Conservation (phyloP, 1,284 basidiomycete genomes). For the Rhizoctonia solani region DNA sequence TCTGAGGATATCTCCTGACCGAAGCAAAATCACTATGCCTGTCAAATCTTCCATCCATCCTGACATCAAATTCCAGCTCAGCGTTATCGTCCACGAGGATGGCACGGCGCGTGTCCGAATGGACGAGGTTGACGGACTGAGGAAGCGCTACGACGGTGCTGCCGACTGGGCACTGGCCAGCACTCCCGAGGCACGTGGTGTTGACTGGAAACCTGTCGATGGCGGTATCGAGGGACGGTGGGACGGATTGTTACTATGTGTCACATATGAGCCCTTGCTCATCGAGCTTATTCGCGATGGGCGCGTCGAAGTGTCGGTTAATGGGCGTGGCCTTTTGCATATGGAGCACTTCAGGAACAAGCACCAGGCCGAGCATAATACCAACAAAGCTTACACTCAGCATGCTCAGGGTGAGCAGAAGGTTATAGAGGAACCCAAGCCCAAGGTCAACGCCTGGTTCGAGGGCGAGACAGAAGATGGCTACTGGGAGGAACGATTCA, state of each 20-base stretch:
- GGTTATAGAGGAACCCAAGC: slow-evolving; percentile 53
- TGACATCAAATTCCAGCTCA: slow-evolving; percentile 75
- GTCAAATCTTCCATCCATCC: slow-evolving; percentile 83
- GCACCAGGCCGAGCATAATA: slow-evolving; percentile 46
- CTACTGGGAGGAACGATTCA: slow-evolving; percentile 90
- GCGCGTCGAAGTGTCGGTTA: slow-evolving; percentile 84
- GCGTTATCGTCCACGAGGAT: slow-evolving; percentile 80
- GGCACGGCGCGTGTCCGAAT: slow-evolving; percentile 83
- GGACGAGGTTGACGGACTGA: slow-evolving; percentile 78
- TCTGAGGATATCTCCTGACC: slow-evolving; percentile 53
- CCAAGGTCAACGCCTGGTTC: slow-evolving; percentile 76
- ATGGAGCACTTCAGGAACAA: slow-evolving; percentile 96
- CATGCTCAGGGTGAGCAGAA: slow-evolving; percentile 52
- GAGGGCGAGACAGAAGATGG: slow-evolving; percentile 81
- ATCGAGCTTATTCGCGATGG: slow-evolving; percentile 74
- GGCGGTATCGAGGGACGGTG: slow-evolving; percentile 62
- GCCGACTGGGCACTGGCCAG: slow-evolving; percentile 80
- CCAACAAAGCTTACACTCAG: too few relatives aligned
- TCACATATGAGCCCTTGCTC: slow-evolving; percentile 74
- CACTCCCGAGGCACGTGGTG: slow-evolving; percentile 61
- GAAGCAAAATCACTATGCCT: slow-evolving; percentile 67
- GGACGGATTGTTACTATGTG: slow-evolving; percentile 66
- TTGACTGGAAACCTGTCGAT: slow-evolving; percentile 67
- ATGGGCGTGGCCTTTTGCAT: slow-evolving; percentile 88
- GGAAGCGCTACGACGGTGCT: slow-evolving; percentile 87